Percentiles rank a stretch among this genome's conserved stretches.
Evolutionary conservation across 495 filamentous ascomycete species (phyloP).

Genomic region (Talaromyces ruber): DNA sequence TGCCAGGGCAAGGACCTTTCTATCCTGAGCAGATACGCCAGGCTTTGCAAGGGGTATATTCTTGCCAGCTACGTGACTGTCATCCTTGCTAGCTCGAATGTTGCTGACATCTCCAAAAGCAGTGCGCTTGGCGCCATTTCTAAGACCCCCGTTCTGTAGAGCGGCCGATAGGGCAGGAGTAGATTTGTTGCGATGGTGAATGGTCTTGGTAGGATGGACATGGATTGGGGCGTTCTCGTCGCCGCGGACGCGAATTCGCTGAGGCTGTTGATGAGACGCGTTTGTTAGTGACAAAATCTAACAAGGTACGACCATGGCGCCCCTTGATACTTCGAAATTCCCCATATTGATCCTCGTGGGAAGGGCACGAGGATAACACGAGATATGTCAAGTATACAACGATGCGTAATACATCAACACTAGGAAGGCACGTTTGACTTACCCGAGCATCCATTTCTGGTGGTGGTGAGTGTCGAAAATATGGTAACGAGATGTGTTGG

Average conservation of each 20-base stretch:
- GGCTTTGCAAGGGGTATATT: conserved; percentile 30
- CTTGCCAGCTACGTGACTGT: conserved; percentile 42
- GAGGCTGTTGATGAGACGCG: conserved; percentile 48
- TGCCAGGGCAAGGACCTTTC: conserved; percentile 41
- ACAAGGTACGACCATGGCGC: not conserved
- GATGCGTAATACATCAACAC: conserved; percentile 10
- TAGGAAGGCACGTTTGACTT: not conserved
- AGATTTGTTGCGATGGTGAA: conserved; percentile 79
- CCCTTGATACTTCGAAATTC: not conserved
- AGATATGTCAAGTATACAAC: conserved; percentile 5
- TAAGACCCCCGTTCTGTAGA: conserved; percentile 48
- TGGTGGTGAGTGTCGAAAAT: not conserved
- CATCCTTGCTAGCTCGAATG: conserved; percentile 46
- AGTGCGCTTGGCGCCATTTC: conserved; percentile 62
- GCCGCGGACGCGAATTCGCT: conserved; percentile 57
- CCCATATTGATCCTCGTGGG: not conserved
- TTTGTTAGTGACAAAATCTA: not conserved
- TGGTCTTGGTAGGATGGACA: conserved; percentile 43
- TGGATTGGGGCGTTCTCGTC: conserved; percentile 66
- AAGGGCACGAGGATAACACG: not conserved
- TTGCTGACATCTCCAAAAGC: conserved; percentile 80
- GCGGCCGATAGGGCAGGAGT: conserved; percentile 56
- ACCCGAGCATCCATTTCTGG: conserved; percentile 6
- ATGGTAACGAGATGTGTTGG: not conserved
- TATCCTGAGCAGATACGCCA: conserved; percentile 24